These are phyloP conservation scores for Amaranthus cruentus DNA, from an alignment of 148 eudicot species.

Conservation along the genomic window DNA sequence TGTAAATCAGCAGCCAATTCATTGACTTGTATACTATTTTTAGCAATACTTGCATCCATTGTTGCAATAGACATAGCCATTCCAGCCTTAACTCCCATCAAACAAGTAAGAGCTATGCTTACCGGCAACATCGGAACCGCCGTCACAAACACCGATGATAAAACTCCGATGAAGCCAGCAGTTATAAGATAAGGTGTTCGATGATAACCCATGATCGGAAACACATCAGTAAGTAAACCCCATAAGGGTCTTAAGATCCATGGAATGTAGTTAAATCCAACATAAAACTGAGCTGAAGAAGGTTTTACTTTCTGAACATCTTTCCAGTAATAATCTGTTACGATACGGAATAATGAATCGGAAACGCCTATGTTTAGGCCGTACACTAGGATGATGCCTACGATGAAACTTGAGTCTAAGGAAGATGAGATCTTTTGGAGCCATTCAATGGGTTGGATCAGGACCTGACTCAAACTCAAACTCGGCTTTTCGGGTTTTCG, in stretches of 20 bases:
- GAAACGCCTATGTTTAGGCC: constrained; percentile 61
- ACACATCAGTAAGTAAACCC: constrained; percentile 59
- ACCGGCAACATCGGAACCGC: constrained; percentile 24
- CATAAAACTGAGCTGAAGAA: constrained; percentile 41
- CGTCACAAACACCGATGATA: constrained; percentile 35
- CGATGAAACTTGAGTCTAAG: constrained; percentile 36
- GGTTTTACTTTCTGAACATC: constrained; percentile 52
- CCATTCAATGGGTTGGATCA: constrained; percentile 35
- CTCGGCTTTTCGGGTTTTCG: background rate
- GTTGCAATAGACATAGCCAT: constrained; percentile 50
- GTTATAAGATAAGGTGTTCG: constrained; percentile 46
- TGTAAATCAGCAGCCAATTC: constrained; percentile 62
- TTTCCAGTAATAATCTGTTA: constrained; percentile 65
- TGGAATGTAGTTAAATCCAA: constrained; percentile 52
- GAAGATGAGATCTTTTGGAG: constrained; percentile 27
- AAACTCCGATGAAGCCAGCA: constrained; percentile 41
- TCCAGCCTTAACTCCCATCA: constrained; percentile 37
- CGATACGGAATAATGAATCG: constrained; percentile 44
- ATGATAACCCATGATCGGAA: constrained; percentile 48
- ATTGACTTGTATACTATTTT: constrained; percentile 48
- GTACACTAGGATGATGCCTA: constrained; percentile 43
- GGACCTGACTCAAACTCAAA: background rate
- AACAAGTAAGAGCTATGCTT: constrained; percentile 33
- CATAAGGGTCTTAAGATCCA: constrained; percentile 64
- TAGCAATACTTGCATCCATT: constrained; percentile 59